Evolutionary conservation across 148 eudicot species (phyloP).

Genomic region (Nyssa sinensis): DNA sequence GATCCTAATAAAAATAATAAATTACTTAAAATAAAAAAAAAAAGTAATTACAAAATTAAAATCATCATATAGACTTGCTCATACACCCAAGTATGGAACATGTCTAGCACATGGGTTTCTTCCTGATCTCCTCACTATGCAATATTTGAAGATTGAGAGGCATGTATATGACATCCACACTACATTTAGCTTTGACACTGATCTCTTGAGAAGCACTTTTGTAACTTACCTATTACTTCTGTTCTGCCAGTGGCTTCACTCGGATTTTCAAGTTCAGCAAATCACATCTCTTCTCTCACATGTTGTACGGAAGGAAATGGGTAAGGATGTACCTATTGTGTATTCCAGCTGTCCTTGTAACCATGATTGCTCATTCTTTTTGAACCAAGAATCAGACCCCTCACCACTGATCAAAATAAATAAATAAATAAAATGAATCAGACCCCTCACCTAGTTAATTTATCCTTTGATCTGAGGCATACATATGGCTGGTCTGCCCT

Average conservation of each 20-base stretch:
- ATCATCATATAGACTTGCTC: too few species aligned
- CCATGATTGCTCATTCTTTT: neutral
- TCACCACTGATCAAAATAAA: too few species aligned
- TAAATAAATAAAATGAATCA: too few species aligned
- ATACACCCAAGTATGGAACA: too few species aligned
- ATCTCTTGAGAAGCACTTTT: neutral
- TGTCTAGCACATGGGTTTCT: too few species aligned
- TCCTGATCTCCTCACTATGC: too few species aligned
- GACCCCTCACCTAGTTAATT: neutral
- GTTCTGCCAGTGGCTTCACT: conserved; percentile 73
- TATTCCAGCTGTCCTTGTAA: neutral
- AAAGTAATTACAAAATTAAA: too few species aligned
- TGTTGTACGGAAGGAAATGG: conserved; percentile 76
- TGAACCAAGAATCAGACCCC: too few species aligned
- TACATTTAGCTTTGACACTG: neutral
- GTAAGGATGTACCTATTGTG: conserved; percentile 32
- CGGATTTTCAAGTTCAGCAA: conserved; percentile 90
- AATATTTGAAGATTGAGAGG: too few species aligned
- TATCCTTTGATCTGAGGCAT: neutral
- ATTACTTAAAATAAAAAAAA: too few species aligned
- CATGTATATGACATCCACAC: too few species aligned
- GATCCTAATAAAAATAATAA: too few species aligned
- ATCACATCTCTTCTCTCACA: conserved; percentile 54
- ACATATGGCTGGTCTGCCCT: neutral
- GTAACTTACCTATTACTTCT: conserved; percentile 4